A percentile compares a stretch with the other conserved stretches of the same genome.
Evolutionary conservation across 1,284 basidiomycete genomes (phyloP).

Genomic region (Leccinum griseonigrum): DNA sequence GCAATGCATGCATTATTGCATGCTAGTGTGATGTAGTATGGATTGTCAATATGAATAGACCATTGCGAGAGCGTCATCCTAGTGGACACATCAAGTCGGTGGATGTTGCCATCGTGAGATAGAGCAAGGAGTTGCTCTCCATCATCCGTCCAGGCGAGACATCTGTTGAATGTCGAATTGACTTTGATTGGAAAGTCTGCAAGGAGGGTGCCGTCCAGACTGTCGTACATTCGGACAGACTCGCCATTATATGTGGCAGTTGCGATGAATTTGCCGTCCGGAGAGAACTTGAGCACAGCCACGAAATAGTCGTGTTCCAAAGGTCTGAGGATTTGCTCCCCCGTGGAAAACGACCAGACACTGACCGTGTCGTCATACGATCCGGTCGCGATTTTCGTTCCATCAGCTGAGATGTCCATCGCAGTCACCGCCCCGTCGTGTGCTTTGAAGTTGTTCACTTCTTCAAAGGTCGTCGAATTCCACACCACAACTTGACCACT

Average conservation of each 20-base stretch:
- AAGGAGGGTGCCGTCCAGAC: neutral
- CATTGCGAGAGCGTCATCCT: neutral
- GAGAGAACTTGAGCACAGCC: neutral
- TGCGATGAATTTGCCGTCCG: neutral
- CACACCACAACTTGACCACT: too few species aligned
- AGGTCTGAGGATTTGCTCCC: too few species aligned
- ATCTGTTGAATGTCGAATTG: neutral
- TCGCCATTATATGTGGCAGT: neutral
- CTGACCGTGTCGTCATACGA: too few species aligned
- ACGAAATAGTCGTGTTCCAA: neutral
- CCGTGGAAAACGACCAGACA: too few species aligned
- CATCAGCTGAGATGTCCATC: too few species aligned
- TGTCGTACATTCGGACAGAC: neutral
- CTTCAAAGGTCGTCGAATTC: too few species aligned
- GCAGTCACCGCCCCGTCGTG: too few species aligned
- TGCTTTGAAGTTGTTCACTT: too few species aligned
- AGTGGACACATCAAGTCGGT: neutral
- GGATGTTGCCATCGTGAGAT: neutral
- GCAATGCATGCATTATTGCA: neutral
- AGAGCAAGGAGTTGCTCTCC: neutral
- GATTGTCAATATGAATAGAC: neutral
- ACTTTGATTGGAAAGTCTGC: neutral
- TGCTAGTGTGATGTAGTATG: neutral
- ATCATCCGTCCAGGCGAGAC: neutral
- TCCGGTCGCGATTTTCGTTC: too few species aligned